Percentiles rank a stretch among this genome's conserved stretches.
Evolutionary conservation across 495 filamentous ascomycete genomes (phyloP).

Genomic region (Penicillium simplicissimum): DNA sequence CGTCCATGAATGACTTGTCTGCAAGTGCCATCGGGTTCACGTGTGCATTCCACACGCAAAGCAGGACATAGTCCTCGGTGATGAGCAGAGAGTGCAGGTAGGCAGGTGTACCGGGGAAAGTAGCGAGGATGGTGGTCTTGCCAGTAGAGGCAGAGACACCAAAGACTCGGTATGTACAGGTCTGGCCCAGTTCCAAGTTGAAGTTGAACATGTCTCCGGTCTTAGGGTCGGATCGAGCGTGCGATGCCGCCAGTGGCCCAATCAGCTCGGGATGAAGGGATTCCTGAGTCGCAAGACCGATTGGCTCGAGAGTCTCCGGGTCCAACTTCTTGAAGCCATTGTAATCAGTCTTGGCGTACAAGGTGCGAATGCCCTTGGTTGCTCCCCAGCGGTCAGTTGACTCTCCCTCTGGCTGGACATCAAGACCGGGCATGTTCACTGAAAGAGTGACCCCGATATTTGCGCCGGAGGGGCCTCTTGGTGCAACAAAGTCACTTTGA

Average conservation of each 20-base stretch:
- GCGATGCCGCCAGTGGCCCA: conserved; percentile 63
- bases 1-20: conserved; percentile 27
- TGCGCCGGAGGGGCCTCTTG: conserved; percentile 26
- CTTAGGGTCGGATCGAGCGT: conserved; percentile 66
- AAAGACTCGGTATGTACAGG: conserved; percentile 66
- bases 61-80: conserved; percentile 61
- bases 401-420: conserved; percentile 7
- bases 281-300: conserved; percentile 57
- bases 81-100: conserved; percentile 78
- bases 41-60: conserved; percentile 64
- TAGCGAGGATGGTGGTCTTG: conserved; percentile 68
- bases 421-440: conserved; percentile 55
- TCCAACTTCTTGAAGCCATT: conserved; percentile 59
- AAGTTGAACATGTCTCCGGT: conserved; percentile 80
- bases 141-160: conserved; percentile 58
- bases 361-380: conserved; percentile 40
- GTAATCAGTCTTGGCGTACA: conserved; percentile 64
- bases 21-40: conserved; percentile 59
- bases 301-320: conserved; percentile 68
- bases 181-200: conserved; percentile 57
- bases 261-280: conserved; percentile 64
- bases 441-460: conserved; percentile 66
- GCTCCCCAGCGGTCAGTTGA: conserved; percentile 20
- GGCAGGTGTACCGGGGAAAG: conserved; percentile 54
- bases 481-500: conserved; percentile 51